Base-by-base conservation (phyloP, 2,329 filamentous ascomycete genomes). In the Fusarium duplospermum region DNA sequence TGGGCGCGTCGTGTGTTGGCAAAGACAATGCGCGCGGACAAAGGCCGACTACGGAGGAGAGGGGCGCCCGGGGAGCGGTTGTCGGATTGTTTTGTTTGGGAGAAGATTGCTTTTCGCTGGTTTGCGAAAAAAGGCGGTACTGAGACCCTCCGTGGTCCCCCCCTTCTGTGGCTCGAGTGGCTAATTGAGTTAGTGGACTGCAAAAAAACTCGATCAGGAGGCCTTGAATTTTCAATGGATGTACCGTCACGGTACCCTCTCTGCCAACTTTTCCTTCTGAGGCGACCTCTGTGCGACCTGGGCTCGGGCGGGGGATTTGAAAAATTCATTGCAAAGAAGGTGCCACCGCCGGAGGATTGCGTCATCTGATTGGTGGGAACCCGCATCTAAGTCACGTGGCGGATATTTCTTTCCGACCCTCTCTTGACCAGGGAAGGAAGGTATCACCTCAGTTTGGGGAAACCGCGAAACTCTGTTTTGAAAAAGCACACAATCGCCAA, bases 31-130 rank as follows among this genome's bases (percentile, higher is more conserved):
- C 64, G 76, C 67, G 78, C 66, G 73, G 78, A 68, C 64, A 68
- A 75, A 66, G 75, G 79, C 80, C 80, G 80, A 81, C 73, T 81
- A 79, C 80, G 80, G 80, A 80, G 80, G 60, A 75, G 70, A 73
- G 76, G 75, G 77, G 65, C 62, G 62, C 54, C 64, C 47, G 61
- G 67, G 64, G 66, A 71, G 64, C 40, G 62, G 63, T 62, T 64
- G 52, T 64, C 67, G 62, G 69, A 74, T 76, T 73, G 70, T 70
- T 70, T 58, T 73, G 72, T 75, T 68, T 66, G 66, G 64, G 64
- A 74, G 74, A 71, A 70, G 64, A 75, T 73, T 75, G 70, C 72
- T 69, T 75, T 73, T 73, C 20, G 67, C 72, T 69, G 60, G 60
- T 64, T 64, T 74, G 69, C 62, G 72, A 70, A 73, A 75, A 73